phyloP scores from a whole-genome alignment of 139 green algal species.

The Picochlorum sp. region DNA sequence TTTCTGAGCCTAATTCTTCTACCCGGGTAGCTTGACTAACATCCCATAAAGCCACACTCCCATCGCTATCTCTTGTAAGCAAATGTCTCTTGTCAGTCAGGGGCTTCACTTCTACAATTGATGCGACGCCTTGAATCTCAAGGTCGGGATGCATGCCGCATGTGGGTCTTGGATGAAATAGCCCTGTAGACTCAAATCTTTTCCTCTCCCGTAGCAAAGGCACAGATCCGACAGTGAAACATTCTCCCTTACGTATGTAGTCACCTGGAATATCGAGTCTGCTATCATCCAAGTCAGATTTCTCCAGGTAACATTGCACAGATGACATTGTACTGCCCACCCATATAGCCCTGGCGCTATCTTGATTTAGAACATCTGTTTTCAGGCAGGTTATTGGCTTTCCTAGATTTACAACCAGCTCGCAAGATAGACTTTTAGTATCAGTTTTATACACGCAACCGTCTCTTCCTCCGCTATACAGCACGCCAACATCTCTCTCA shows the following conservation, averaged over 20 bases:
- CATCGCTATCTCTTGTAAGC: conserved; percentile 48
- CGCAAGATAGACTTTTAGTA: conserved; percentile 42
- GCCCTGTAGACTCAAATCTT: not conserved
- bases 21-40: conserved; percentile 42
- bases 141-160: not conserved
- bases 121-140: conserved; percentile 6
- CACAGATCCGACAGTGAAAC: not conserved
- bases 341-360: conserved; percentile 31
- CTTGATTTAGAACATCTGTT: conserved; percentile 8
- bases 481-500: conserved; percentile 19
- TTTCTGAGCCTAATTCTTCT: conserved; percentile 8
- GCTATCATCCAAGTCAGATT: not conserved
- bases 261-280: too few species aligned
- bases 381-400: conserved; percentile 46
- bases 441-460: conserved; percentile 56
- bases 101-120: conserved; percentile 15
- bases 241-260: not conserved
- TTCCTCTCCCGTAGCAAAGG: not conserved
- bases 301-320: conserved; percentile 7
- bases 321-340: conserved; percentile 37
- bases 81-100: conserved; percentile 58
- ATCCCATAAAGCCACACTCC: conserved; percentile 57
- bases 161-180: not conserved
- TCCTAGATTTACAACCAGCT: conserved; percentile 60
- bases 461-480: conserved; percentile 76